A percentile compares a stretch with the other conserved stretches of the same genome.
These are phyloP conservation scores for Saraca asoca DNA, from an alignment of 331 rosid genomes.

Conservation along the genomic window DNA sequence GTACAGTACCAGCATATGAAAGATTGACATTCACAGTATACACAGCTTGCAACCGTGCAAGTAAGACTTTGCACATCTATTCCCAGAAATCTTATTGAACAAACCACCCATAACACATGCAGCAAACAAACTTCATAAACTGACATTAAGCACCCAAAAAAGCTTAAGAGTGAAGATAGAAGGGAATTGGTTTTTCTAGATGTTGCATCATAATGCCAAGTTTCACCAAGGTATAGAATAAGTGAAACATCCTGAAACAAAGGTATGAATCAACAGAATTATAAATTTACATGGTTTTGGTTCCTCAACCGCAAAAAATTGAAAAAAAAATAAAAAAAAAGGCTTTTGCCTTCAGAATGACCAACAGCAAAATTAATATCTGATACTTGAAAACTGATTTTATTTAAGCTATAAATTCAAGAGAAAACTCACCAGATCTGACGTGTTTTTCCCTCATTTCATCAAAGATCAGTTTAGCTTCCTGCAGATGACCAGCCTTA, in stretches of 20 bases:
- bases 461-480: slow-evolving; percentile 70
- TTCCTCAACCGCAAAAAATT: slow-evolving; percentile 7
- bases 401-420: slow-evolving; percentile 23
- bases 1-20: slow-evolving; percentile 33
- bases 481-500: slow-evolving; percentile 67
- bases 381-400: slow-evolving; percentile 8
- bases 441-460: slow-evolving; percentile 60
- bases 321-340: slow-evolving; percentile 6
- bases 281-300: background rate
- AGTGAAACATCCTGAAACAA: background rate
- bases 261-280: slow-evolving; percentile 5
- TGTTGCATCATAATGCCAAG: background rate
- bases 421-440: slow-evolving; percentile 60
- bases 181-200: slow-evolving; percentile 5
- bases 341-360: slow-evolving; percentile 20
- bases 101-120: background rate
- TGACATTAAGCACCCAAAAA: background rate
- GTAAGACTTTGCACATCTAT: slow-evolving; percentile 1
- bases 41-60: background rate
- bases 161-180: background rate
- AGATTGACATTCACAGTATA: background rate
- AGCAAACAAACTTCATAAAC: slow-evolving; percentile 12
- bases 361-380: background rate
- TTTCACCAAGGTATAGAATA: background rate
- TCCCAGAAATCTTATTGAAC: slow-evolving; percentile 20